These are phyloP conservation scores for Neonectria magnoliae DNA, from an alignment of 2,329 filamentous ascomycete genomes.

Conservation along the genomic window DNA sequence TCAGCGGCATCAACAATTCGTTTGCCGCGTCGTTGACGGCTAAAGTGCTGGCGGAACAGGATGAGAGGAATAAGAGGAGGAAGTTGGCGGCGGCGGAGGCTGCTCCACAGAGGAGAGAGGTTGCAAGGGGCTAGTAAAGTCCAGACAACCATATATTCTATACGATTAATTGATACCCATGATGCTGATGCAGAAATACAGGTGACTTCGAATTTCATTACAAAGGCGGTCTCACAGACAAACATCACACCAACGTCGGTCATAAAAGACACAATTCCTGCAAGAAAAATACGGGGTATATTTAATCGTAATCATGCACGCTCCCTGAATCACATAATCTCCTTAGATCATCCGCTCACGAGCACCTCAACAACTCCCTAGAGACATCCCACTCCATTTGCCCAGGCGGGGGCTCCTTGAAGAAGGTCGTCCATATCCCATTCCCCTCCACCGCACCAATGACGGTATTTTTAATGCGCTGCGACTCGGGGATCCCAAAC, in stretches of 20 bases:
- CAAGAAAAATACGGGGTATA: background rate
- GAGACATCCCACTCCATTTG: constrained; percentile 43
- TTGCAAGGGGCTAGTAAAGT: constrained; percentile 29
- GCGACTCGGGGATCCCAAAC: constrained; percentile 40
- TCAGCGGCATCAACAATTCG: constrained; percentile 83
- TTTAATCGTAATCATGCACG: background rate
- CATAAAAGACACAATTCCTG: background rate
- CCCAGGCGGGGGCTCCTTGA: constrained; percentile 38
- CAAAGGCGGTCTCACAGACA: background rate
- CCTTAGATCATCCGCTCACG: background rate
- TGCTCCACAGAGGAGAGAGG: constrained; percentile 22
- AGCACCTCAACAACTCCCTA: constrained; percentile 41
- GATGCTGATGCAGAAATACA: background rate
- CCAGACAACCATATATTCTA: constrained; percentile 1
- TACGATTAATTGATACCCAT: constrained; percentile 38
- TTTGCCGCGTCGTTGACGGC: constrained; percentile 87
- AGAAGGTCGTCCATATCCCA: constrained; percentile 45
- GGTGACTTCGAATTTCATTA: background rate
- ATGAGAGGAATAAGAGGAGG: constrained; percentile 80
- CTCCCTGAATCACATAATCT: background rate
- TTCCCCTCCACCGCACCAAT: constrained; percentile 40
- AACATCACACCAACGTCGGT: background rate
- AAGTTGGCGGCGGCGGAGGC: constrained; percentile 62
- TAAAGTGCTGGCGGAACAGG: constrained; percentile 87
- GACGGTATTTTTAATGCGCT: constrained; percentile 45